Base-by-base conservation (phyloP, 371 early-diverging fungal genomes). In the Mucor saturninus region DNA sequence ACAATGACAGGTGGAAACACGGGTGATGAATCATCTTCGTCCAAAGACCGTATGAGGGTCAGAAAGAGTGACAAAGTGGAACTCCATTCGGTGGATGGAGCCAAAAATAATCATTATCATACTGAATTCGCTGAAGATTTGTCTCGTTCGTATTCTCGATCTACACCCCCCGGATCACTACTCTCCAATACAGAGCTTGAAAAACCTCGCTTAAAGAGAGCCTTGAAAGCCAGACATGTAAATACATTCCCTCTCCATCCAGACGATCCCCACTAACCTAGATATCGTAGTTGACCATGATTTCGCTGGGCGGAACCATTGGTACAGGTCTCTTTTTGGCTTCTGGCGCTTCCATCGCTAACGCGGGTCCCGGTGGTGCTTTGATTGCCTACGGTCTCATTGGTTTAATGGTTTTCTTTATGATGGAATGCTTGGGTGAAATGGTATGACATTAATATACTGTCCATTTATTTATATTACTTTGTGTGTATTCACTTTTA, bases 301-400 rank as follows among this genome's bases (percentile, higher is more conserved):
- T 94, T 54, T 88, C 91, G 14, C 77, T 90, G 30, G 91, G 90
- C 21, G 91, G 91, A 43, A 89, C 91, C 0, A 88, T 92, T 46
- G 88, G 91, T 40, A 95, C 95, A 5, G 96, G 96, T 52, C 77
- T 95, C 28, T 95, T 94, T 71, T 73, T 95, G 50, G 92, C 90
- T 15, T 90, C 91, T 28, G 95, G 94, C 46, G 74, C 83, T 14
- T 85, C 90, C 6, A 81, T 95, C 46, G 84, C 87, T 7, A 62
- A 67, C 3, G 96, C 91, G 2, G 96, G 96, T 7, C 93, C 95
- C 13, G 90, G 84, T 13, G 94, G 91, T 55, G 86, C 91, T 2
- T 79, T 93, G 67, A 62, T 92, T n/a, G 90, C 93, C 11, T 95
- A 90, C 65, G 53, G 69, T 28, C 59, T 89, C 14, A 87, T 91